A percentile compares a stretch with the other conserved stretches of the same genome.
phyloP scores from a whole-genome alignment of 83 land plant genomes.

The Picea abies region DNA sequence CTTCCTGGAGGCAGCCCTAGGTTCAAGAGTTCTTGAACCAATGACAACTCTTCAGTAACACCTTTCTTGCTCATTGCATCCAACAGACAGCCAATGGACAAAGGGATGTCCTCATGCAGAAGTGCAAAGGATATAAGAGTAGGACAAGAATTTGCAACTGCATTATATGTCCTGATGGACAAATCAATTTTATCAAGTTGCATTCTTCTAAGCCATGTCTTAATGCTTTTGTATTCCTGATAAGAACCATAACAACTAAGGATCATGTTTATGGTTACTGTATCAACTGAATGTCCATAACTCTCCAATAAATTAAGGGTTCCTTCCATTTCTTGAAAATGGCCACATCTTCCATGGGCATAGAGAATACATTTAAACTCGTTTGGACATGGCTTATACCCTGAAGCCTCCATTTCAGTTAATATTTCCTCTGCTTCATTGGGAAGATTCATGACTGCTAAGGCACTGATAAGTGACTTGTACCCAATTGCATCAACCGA shows the following conservation, averaged over 20 bases:
- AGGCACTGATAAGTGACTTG: constrained; percentile 33
- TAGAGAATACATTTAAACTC: constrained; percentile 34
- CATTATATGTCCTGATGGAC: constrained; percentile 51
- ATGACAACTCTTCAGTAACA: constrained; percentile 20
- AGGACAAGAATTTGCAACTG: constrained; percentile 51
- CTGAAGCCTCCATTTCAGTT: constrained; percentile 33
- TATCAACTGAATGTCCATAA: constrained; percentile 36
- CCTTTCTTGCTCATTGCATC: background rate
- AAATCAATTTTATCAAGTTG: constrained; percentile 17
- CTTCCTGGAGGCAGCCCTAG: constrained; percentile 31
- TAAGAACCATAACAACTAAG: constrained; percentile 46
- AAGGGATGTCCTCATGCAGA: constrained; percentile 25
- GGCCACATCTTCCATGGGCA: constrained; percentile 47
- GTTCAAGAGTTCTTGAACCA: constrained; percentile 39
- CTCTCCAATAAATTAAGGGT: constrained; percentile 34
- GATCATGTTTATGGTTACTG: constrained; percentile 51
- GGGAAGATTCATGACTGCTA: constrained; percentile 34
- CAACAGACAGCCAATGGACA: constrained; percentile 29
- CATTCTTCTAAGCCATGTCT: constrained; percentile 40
- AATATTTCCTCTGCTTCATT: constrained; percentile 37
- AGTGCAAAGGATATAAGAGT: constrained; percentile 22
- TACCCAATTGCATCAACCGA: constrained; percentile 13
- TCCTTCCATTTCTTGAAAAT: constrained; percentile 47
- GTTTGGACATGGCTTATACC: constrained; percentile 33
- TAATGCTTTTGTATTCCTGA: constrained; percentile 23